Evolutionary conservation across 176 grass and related monocot genomes (phyloP), one percentile per base, ranked within the genome.

Genomic region (Cocos nucifera): DNA sequence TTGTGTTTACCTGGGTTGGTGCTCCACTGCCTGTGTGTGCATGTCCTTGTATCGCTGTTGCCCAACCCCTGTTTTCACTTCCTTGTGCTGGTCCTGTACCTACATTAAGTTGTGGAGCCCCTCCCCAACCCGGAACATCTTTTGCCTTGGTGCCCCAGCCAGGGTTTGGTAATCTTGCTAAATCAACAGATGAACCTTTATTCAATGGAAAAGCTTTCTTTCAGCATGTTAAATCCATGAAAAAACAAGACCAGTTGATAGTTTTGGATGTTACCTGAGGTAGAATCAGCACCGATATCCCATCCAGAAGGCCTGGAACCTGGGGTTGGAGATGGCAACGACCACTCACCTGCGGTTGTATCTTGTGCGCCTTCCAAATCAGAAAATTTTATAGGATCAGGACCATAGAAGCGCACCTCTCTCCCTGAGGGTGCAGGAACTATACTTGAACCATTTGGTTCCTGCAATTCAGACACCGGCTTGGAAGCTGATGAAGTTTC

Each of bases 321-420:
- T 57, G 83, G 93, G 39, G 81, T 88, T 53, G 87, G 76, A 69
- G 84, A 97, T 65, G 81, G 71, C 74, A 88, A 82, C 2, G 83
- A 73, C 87, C 77, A 98, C 64, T 85, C 86, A 50, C 58, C 70
- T 69, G 63, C 75, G 50, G 70, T 71, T 65, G 71, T 79, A 50
- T 83, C 84, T 50, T 79, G 80, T 67, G 81, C 72, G 20, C 75
- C 79, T 59, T 52, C 67, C 89, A 84, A 90, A 17, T 84, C 48
- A 75, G 70, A 69, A 72, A 71, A 81, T 74, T 83, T 77, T 61
- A 88, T 76, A 65, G 69, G 49, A 58, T 78, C 80, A 64, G 80
- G 81, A 61, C 73, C 82, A 69, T 81, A 81, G 73, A 90, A 87
- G 80, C 62, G 72, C 58, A 72, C 54, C 84, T 84, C 80, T 55